Evolutionary conservation across 305 asterid species (phyloP).

Genomic region (Nicotiana rustica): DNA sequence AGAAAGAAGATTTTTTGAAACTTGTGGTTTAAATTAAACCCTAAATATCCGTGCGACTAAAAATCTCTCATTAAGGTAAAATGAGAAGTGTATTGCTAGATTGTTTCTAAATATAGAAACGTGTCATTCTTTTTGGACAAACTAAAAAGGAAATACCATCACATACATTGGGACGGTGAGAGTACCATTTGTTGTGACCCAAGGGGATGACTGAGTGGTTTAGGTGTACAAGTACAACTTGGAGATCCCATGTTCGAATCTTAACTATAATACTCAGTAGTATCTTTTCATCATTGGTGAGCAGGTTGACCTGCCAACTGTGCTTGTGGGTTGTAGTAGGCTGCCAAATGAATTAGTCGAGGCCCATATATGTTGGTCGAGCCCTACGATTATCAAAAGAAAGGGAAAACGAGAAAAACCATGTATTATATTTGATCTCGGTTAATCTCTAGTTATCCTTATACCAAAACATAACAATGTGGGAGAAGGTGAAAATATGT

Average conservation of each 20-base stretch:
- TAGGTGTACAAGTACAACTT: background rate
- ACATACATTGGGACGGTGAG: no score
- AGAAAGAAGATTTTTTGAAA: no score
- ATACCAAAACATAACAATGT: background rate
- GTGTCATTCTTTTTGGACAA: no score
- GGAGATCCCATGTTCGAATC: background rate
- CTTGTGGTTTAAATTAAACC: no score
- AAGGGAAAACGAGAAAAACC: background rate
- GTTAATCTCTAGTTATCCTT: background rate
- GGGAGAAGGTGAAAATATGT: background rate
- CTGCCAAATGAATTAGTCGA: conserved; percentile 1
- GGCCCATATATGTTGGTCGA: background rate
- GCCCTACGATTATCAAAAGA: background rate
- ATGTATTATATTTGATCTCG: background rate
- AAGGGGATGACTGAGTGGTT: conserved; percentile 9
- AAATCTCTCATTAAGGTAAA: no score
- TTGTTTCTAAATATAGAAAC: no score
- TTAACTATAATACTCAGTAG: background rate
- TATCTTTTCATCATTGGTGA: conserved; percentile 5
- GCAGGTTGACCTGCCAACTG: background rate
- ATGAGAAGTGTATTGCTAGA: no score
- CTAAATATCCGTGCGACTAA: no score
- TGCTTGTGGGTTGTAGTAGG: background rate
- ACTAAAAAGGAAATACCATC: no score
- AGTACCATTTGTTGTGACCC: background rate